Conservation (phyloP, 192 early-diverging fungal genomes). For the Gamsiella multidivaricata region DNA sequence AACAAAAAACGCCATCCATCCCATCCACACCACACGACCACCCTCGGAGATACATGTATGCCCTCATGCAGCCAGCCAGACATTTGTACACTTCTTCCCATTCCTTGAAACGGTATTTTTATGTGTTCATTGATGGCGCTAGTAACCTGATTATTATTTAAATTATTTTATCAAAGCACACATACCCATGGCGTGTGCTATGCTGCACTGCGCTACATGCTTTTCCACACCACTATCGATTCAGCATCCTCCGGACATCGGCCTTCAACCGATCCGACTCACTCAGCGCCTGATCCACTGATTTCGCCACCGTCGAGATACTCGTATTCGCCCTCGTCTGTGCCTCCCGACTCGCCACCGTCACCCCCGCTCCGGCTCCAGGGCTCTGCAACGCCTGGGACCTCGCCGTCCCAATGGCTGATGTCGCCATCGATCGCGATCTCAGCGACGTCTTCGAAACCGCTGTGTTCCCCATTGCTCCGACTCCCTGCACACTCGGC, state of each 20-base stretch:
- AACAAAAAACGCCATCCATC: no score
- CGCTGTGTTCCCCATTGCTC: slow-evolving; percentile 28
- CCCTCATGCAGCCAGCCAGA: no score
- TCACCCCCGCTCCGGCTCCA: slow-evolving; percentile 1
- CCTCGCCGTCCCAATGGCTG: slow-evolving; percentile 37
- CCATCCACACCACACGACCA: no score
- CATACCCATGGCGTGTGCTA: no score
- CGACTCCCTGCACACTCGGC: slow-evolving; percentile 21
- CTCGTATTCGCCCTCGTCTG: slow-evolving; percentile 34
- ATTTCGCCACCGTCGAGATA: slow-evolving; percentile 25
- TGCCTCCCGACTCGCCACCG: slow-evolving; percentile 30
- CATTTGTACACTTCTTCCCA: no score
- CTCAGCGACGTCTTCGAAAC: slow-evolving; percentile 41
- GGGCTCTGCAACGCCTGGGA: slow-evolving; percentile 32
- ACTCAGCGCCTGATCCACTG: slow-evolving; percentile 48
- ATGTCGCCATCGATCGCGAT: slow-evolving; percentile 35
- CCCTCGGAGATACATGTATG: no score
- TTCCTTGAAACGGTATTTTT: no score
- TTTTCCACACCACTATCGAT: no score
- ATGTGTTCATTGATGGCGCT: no score
- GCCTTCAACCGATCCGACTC: slow-evolving; percentile 46
- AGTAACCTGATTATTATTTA: no score
- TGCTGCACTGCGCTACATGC: no score
- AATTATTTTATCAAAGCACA: no score
- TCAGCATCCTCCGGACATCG: slow-evolving; percentile 37